A percentile compares a stretch with the other conserved stretches of the same genome.
These are phyloP conservation scores for Rhinocladiella mackenziei DNA, from an alignment of 2,329 filamentous ascomycete genomes.

Conservation along the genomic window DNA sequence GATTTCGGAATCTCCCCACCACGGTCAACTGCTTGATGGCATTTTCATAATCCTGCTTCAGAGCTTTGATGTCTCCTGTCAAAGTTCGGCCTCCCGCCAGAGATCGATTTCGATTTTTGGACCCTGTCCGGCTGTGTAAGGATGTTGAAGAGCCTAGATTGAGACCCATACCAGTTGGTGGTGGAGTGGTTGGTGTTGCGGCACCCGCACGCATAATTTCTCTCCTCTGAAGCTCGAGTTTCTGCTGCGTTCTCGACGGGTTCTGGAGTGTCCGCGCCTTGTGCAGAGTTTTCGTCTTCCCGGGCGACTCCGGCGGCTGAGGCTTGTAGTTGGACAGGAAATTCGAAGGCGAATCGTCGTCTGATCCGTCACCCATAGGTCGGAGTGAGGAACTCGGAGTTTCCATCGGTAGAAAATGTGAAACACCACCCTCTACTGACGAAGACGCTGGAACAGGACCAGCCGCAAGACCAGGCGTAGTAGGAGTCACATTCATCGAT, in stretches of 20 bases:
- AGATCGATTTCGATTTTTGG: constrained; percentile 24
- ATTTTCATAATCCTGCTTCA: constrained; percentile 44
- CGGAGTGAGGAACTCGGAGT: constrained; percentile 24
- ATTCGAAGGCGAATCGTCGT: constrained; percentile 45
- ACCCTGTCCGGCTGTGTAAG: constrained; percentile 32
- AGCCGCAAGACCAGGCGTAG: constrained; percentile 30
- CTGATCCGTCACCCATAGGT: constrained; percentile 40
- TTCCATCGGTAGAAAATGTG: constrained; percentile 41
- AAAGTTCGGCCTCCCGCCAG: constrained; percentile 17
- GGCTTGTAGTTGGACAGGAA: constrained; percentile 48
- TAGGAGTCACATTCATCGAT: constrained; percentile 35
- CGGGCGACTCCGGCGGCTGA: constrained; percentile 43
- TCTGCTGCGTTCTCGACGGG: constrained; percentile 46
- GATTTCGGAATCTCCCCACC: constrained; percentile 44
- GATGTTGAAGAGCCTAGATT: constrained; percentile 26
- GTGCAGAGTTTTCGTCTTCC: constrained; percentile 29
- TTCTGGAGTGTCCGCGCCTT: constrained; percentile 32
- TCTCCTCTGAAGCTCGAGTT: constrained; percentile 45
- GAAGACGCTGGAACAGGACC: constrained; percentile 38
- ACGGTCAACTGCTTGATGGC: constrained; percentile 42
- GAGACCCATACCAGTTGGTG: constrained; percentile 36
- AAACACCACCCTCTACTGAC: constrained; percentile 47
- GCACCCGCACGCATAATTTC: constrained; percentile 38
- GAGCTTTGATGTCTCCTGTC: constrained; percentile 32
- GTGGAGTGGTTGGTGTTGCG: constrained; percentile 42